These are phyloP conservation scores for Euryodendron excelsum DNA, from an alignment of 148 eudicot genomes.

Conservation along the genomic window DNA sequence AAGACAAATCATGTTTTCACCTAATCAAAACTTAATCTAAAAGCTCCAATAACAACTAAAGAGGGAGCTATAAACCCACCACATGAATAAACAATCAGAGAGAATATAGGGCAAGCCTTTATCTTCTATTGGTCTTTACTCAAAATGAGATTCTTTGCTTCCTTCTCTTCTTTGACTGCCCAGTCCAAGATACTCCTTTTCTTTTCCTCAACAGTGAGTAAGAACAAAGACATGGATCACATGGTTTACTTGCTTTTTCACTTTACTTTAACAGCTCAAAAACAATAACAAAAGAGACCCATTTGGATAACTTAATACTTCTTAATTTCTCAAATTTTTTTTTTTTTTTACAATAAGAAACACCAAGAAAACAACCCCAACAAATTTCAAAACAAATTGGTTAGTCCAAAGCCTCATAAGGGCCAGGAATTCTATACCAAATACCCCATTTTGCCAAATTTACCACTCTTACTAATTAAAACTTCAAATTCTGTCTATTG, in stretches of 20 bases:
- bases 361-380: slow-evolving; percentile 27
- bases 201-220: slow-evolving; percentile 16
- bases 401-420: slow-evolving; percentile 24
- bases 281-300: slow-evolving; percentile 3
- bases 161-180: slow-evolving; percentile 46
- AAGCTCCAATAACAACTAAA: neutral
- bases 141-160: slow-evolving; percentile 19
- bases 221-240: slow-evolving; percentile 29
- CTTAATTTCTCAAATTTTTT: slow-evolving; percentile 16
- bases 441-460: neutral
- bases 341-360: neutral
- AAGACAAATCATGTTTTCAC: slow-evolving; percentile 13
- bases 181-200: slow-evolving; percentile 45
- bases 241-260: slow-evolving; percentile 28
- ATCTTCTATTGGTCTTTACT: slow-evolving; percentile 8
- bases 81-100: neutral
- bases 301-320: slow-evolving; percentile 24
- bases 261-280: slow-evolving; percentile 18
- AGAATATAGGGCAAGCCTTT: neutral
- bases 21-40: neutral
- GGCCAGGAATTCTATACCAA: slow-evolving; percentile 22
- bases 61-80: neutral
- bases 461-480: neutral
- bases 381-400: slow-evolving; percentile 33
- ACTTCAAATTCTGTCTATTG: slow-evolving; percentile 3